These are phyloP conservation scores for Xerocomus tenax DNA, from an alignment of 1,284 basidiomycete genomes.

Conservation along the genomic window DNA sequence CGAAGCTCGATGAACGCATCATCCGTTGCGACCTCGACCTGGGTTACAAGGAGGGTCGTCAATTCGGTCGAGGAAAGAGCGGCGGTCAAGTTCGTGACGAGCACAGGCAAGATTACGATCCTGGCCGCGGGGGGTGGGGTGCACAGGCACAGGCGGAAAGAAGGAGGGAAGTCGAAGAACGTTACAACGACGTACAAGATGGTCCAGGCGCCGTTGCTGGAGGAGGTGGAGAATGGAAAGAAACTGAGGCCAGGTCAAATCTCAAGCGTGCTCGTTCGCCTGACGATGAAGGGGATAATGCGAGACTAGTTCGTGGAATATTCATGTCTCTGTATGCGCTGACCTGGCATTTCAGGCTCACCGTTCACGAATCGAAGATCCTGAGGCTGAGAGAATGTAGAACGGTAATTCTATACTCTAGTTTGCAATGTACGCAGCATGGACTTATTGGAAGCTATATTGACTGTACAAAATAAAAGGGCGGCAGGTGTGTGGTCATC, in stretches of 20 bases:
- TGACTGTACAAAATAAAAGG: slow-evolving; percentile 7
- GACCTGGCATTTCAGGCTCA: slow-evolving; percentile 33
- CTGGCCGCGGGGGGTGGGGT: slow-evolving; percentile 94
- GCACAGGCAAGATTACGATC: slow-evolving; percentile 94
- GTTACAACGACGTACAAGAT: slow-evolving; percentile 80
- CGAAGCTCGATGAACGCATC: slow-evolving; percentile 98
- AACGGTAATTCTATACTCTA: slow-evolving; percentile 16
- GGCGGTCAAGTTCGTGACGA: slow-evolving; percentile 96
- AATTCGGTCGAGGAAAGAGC: slow-evolving; percentile 94
- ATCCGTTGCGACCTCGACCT: slow-evolving; percentile 97
- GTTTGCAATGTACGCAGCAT: slow-evolving; percentile 10
- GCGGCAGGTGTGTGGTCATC: slow-evolving; percentile 33
- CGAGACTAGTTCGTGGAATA: slow-evolving; percentile 42
- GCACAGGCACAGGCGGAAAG: slow-evolving; percentile 81
- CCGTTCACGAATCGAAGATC: slow-evolving; percentile 52
- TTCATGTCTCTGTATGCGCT: slow-evolving; percentile 4
- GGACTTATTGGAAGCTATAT: slow-evolving; percentile 8
- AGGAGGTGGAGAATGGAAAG: slow-evolving; percentile 80
- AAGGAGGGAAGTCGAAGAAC: slow-evolving; percentile 76
- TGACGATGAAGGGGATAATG: slow-evolving; percentile 56
- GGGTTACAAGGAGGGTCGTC: slow-evolving; percentile 95
- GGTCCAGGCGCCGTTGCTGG: slow-evolving; percentile 74
- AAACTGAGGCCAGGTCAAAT: slow-evolving; percentile 38
- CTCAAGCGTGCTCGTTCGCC: slow-evolving; percentile 63
- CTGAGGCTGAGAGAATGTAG: slow-evolving; percentile 61